These are phyloP conservation scores for Scheffersomyces stambukii DNA, from an alignment of 1,139 yeast species.

Conservation along the genomic window DNA sequence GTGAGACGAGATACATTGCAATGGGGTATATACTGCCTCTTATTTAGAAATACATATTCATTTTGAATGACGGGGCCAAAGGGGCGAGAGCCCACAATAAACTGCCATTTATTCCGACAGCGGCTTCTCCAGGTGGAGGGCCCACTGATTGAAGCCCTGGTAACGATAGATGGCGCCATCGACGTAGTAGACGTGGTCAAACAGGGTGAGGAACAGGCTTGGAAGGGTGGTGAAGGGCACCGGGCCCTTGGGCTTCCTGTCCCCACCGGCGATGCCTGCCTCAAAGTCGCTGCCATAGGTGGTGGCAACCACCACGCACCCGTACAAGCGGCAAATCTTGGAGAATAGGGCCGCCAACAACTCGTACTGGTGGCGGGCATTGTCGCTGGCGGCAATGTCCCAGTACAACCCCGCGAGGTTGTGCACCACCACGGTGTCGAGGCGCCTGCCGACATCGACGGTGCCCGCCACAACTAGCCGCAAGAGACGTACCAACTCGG, in stretches of 20 bases:
- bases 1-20: too few species aligned
- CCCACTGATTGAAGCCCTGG: too few species aligned
- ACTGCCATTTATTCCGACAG: constrained; percentile 4
- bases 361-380: constrained; percentile 8
- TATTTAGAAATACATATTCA: constrained; percentile 2
- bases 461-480: constrained; percentile 6
- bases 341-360: constrained; percentile 10
- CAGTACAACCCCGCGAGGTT: constrained; percentile 30
- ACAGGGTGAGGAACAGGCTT: constrained; percentile 10
- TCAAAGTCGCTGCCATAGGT: constrained; percentile 33
- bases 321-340: constrained; percentile 14
- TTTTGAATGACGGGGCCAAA: background rate
- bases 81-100: background rate
- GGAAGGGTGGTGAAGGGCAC: constrained; percentile 12
- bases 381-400: constrained; percentile 20
- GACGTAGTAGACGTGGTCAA: constrained; percentile 5
- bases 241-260: too few species aligned
- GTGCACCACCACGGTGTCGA: constrained; percentile 5
- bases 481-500: too few species aligned
- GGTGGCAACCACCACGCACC: constrained; percentile 29
- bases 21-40: background rate
- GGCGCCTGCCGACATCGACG: background rate
- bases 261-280: constrained; percentile 16
- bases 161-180: background rate
- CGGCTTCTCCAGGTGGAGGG: too few species aligned